Base-by-base conservation (phyloP, 139 green algal genomes). In the Tetradesmus obliquus region DNA sequence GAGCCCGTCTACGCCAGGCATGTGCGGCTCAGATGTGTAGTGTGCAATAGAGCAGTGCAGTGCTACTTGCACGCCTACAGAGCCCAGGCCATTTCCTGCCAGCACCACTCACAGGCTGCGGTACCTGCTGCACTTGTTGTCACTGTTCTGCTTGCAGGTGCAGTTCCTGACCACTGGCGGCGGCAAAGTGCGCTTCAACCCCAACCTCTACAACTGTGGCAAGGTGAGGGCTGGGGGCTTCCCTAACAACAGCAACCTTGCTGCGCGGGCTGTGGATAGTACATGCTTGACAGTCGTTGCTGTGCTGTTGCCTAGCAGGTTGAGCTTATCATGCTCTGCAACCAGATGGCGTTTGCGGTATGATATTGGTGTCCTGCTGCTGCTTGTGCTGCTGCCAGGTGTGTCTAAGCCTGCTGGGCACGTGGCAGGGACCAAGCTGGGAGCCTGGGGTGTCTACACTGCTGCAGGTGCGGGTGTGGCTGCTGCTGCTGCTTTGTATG, bases 121-220 rank as follows among this genome's bases (percentile, higher is more conserved):
- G 32, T 45, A 45, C 32, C 5, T 79, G 71, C 10, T 79, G n/a
- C n/a, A 55, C 3, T 0, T 79, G 84, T n/a, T 55, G 84, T 5
- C 15, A 12, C 19, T 72, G 60, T 54, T 10, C 20, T 53, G 13
- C 5, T 4, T 81, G 20, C 86, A 94, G 93, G 95, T 97, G 8
- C 91, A 96, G 32, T 97, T 97, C 83, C 86, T 96, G 54, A 97
- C 96, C 20, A 97, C 95, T 3, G 95, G 91, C 17, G 94, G 93
- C 74, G 94, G 94, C n/a, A 55, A 5, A 6, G 91, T 95, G 60
- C 91, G 95, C 7, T 97, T 97, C 90, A 98, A 98, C 91, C 96
- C 96, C 66, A 98, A 98, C 91, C 93, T 98, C 79, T 98, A 97
- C 89, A 87, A 94, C 62, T 93, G 94, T 84, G 96, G 96, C n/a